phyloP scores from a whole-genome alignment of 208 protist genomes.

The Porcisia hertigi region DNA sequence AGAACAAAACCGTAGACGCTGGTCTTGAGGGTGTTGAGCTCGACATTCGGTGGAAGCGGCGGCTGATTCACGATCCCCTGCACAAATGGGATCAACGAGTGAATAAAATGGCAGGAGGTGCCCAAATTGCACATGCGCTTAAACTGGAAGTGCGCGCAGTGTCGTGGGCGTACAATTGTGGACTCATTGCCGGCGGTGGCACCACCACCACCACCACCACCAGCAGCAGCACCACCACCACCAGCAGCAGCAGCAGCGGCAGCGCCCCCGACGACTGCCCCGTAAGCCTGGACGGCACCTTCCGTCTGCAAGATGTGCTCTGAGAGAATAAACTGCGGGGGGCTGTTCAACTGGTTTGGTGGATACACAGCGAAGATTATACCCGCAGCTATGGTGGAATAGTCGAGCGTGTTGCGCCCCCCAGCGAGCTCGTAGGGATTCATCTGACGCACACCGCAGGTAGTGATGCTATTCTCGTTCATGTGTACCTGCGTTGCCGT shows the following conservation, averaged over 20 bases:
- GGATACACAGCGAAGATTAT: constrained; percentile 56
- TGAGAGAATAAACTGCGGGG: constrained; percentile 56
- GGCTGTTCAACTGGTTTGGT: constrained; percentile 51
- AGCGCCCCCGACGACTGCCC: constrained; percentile 9
- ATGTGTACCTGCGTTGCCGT: constrained; percentile 54
- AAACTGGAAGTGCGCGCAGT: constrained; percentile 86
- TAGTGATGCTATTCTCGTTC: constrained; percentile 65
- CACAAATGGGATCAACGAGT: constrained; percentile 66
- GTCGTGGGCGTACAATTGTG: constrained; percentile 41
- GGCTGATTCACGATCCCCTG: constrained; percentile 43
- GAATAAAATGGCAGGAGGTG: constrained; percentile 64
- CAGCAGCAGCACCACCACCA: too few relatives aligned
- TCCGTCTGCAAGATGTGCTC: constrained; percentile 59
- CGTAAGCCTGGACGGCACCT: constrained; percentile 41
- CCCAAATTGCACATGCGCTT: constrained; percentile 78
- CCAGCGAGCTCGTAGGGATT: constrained; percentile 37
- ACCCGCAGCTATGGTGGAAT: constrained; percentile 48
- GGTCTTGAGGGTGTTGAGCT: background rate
- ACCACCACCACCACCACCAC: background rate
- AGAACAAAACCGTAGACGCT: constrained; percentile 10
- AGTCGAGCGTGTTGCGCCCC: constrained; percentile 52
- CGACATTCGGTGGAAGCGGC: constrained; percentile 1
- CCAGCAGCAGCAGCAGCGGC: too few relatives aligned
- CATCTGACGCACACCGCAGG: constrained; percentile 16
- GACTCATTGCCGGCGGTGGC: background rate